These are phyloP conservation scores for Pythium vanterpoolii DNA, from an alignment of 352 stramenopile genomes.

Conservation along the genomic window DNA sequence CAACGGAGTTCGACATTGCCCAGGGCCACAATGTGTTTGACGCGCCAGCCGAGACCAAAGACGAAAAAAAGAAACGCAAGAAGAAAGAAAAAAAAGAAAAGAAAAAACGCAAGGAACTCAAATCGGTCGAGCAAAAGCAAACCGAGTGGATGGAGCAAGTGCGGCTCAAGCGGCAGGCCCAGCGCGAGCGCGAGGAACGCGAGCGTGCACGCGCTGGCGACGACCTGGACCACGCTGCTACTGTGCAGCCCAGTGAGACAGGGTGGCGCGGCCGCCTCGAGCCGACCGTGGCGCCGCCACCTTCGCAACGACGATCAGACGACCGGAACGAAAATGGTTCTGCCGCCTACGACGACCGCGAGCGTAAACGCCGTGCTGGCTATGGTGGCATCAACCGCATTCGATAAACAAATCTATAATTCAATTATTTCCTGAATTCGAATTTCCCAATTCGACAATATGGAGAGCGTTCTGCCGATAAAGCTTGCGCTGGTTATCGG, in stretches of 20 bases:
- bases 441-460: conserved; percentile 22
- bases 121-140: conserved; percentile 46
- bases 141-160: conserved; percentile 26
- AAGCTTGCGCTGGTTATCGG: neutral
- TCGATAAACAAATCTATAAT: conserved; percentile 28
- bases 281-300: conserved; percentile 22
- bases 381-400: conserved; percentile 58
- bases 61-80: conserved; percentile 45
- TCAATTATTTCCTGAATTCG: neutral
- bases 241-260: conserved; percentile 47
- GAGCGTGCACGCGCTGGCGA: conserved; percentile 14
- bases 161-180: conserved; percentile 21
- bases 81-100: conserved; percentile 27
- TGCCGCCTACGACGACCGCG: conserved; percentile 17
- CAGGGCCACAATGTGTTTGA: conserved; percentile 86
- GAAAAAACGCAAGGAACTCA: conserved; percentile 42
- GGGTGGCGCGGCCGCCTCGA: conserved; percentile 68
- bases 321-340: conserved; percentile 21
- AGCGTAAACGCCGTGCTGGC: conserved; percentile 30
- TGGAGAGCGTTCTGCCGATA: conserved; percentile 17
- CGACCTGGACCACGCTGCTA: neutral
- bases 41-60: conserved; percentile 43
- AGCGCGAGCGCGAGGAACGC: conserved; percentile 29
- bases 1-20: conserved; percentile 56
- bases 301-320: conserved; percentile 14